These are phyloP conservation scores for Cyclotella atomus DNA, from an alignment of 108 stramenopile genomes.

Conservation along the genomic window DNA sequence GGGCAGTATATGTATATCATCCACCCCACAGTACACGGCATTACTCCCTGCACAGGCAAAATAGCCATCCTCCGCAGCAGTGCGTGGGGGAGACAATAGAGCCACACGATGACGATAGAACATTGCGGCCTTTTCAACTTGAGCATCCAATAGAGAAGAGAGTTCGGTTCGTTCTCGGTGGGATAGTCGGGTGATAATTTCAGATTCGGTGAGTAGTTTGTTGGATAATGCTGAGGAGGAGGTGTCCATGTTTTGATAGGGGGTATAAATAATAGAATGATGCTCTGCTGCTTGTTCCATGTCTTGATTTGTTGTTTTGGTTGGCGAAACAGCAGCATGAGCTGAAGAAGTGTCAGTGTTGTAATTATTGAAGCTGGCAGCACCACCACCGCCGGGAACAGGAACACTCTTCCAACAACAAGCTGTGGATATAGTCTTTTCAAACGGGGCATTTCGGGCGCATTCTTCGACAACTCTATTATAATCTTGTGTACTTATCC, in stretches of 20 bases:
- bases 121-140: slow-evolving; percentile 32
- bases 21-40: neutral
- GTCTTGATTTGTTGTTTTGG: too few relatives aligned
- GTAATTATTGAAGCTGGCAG: neutral
- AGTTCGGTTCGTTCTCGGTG: slow-evolving; percentile 33
- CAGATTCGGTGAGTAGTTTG: slow-evolving; percentile 8
- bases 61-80: slow-evolving; percentile 22
- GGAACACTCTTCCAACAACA: neutral
- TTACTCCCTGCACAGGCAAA: neutral
- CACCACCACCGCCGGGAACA: neutral
- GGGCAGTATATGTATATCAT: too few relatives aligned
- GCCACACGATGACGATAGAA: slow-evolving; percentile 26
- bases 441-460: too few relatives aligned
- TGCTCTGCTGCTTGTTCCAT: too few relatives aligned
- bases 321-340: too few relatives aligned
- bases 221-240: too few relatives aligned
- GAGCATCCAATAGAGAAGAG: slow-evolving; percentile 14
- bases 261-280: too few relatives aligned
- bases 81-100: slow-evolving; percentile 23
- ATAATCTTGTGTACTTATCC: too few relatives aligned
- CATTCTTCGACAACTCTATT: too few relatives aligned
- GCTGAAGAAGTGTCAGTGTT: too few relatives aligned
- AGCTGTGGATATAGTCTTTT: neutral
- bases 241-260: slow-evolving; percentile 4
- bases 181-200: slow-evolving; percentile 20